Evolutionary conservation across 768 basidiomycete genomes (phyloP).

Genomic region (Chiua virens): DNA sequence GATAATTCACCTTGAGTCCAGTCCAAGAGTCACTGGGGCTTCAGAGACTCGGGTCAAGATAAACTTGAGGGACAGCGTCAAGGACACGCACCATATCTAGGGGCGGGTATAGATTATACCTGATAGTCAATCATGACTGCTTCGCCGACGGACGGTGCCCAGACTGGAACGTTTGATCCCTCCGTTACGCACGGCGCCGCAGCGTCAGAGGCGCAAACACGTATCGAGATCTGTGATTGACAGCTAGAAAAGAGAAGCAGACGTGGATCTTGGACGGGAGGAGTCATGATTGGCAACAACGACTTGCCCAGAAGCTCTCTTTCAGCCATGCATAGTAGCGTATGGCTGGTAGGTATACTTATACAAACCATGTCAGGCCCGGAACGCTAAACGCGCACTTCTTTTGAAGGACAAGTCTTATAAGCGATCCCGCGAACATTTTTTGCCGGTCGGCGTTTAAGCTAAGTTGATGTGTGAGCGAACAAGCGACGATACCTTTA

Average conservation of each 20-base stretch:
- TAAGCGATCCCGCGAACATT: constrained; percentile 35
- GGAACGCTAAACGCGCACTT: not conserved
- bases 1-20: no score
- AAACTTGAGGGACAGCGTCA: no score
- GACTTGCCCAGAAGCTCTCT: no score
- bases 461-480: constrained; percentile 7
- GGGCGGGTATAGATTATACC: not conserved
- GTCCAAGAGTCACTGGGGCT: no score
- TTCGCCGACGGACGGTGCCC: not conserved
- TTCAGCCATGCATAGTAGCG: no score
- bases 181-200: constrained; percentile 14
- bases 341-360: not conserved
- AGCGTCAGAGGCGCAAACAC: constrained; percentile 8
- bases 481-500: constrained; percentile 31
- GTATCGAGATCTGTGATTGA: constrained; percentile 7
- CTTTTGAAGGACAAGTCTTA: not conserved
- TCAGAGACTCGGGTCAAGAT: no score
- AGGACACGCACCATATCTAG: no score
- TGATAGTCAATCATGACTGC: not conserved
- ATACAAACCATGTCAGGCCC: not conserved
- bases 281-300: not conserved
- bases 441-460: constrained; percentile 26
- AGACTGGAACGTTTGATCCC: not conserved
- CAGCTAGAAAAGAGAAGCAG: not conserved
- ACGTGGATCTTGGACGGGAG: not conserved